Evolutionary conservation across 2,329 filamentous ascomycete species (phyloP).

Genomic region (Lecanosticta acicola): DNA sequence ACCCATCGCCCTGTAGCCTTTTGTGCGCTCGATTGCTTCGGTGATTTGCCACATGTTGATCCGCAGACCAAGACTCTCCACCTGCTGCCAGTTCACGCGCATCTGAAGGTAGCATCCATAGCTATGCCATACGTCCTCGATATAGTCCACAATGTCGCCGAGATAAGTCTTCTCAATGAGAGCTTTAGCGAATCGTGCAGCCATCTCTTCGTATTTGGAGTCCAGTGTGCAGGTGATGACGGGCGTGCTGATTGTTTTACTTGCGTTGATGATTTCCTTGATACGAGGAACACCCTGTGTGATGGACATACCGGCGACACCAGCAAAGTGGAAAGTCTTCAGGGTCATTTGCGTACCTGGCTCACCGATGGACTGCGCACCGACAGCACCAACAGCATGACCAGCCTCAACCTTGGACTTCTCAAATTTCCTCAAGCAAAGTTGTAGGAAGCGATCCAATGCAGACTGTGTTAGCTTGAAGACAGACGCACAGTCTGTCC

Average conservation of each 20-base stretch:
- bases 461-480: constrained; percentile 72
- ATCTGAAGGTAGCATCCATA: constrained; percentile 71
- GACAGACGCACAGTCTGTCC: constrained; percentile 50
- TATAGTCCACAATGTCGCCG: constrained; percentile 69
- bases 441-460: constrained; percentile 66
- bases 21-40: constrained; percentile 69
- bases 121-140: constrained; percentile 85
- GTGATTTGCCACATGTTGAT: constrained; percentile 69
- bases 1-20: constrained; percentile 63
- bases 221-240: constrained; percentile 83
- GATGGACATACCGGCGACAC: constrained; percentile 99
- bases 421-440: constrained; percentile 85
- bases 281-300: constrained; percentile 99
- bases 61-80: constrained; percentile 76
- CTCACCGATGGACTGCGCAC: constrained; percentile 95
- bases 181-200: constrained; percentile 84
- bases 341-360: constrained; percentile 98
- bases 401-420: constrained; percentile 89
- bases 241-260: constrained; percentile 86
- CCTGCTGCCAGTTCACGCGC: constrained; percentile 71
- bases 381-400: constrained; percentile 91
- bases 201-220: constrained; percentile 67
- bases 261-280: constrained; percentile 99
- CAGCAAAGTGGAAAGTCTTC: constrained; percentile 99
- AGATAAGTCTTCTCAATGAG: constrained; percentile 93